These are phyloP conservation scores for Boletus sp. DNA, from an alignment of 1,284 basidiomycete species.

Conservation along the genomic window DNA sequence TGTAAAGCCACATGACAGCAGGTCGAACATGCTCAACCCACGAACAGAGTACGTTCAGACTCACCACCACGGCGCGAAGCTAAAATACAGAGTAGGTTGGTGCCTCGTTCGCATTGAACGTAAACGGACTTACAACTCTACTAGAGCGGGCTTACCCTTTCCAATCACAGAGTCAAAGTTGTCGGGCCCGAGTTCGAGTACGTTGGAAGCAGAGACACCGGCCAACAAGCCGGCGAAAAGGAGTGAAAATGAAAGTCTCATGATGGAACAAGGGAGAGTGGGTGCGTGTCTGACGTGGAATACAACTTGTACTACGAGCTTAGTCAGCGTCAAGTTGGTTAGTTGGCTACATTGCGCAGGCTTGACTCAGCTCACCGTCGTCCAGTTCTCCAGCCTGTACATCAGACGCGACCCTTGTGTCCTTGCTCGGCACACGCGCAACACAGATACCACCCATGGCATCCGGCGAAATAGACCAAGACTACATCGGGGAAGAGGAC, in stretches of 20 bases:
- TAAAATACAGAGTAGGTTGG: slow-evolving; percentile 29
- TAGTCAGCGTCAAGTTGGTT: slow-evolving; percentile 31
- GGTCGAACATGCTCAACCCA: not conserved
- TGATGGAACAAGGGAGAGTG: slow-evolving; percentile 36
- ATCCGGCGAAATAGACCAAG: slow-evolving; percentile 17
- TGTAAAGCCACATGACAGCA: slow-evolving; percentile 26
- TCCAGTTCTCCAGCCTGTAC: slow-evolving; percentile 6
- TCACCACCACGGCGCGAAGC: slow-evolving; percentile 83
- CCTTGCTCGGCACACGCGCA: no score
- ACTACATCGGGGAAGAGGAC: slow-evolving; percentile 39
- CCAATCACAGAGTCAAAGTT: slow-evolving; percentile 80
- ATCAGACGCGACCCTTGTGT: slow-evolving; percentile 11
- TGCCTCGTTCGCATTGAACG: not conserved
- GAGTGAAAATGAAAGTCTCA: slow-evolving; percentile 60
- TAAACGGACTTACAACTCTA: slow-evolving; percentile 75
- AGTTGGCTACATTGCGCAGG: no score
- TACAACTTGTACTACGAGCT: slow-evolving; percentile 6
- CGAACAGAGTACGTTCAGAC: slow-evolving; percentile 24
- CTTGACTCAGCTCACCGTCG: slow-evolving; percentile 19
- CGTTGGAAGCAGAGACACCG: slow-evolving; percentile 70
- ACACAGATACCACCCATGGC: slow-evolving; percentile 15
- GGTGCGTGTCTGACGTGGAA: slow-evolving; percentile 29
- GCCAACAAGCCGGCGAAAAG: slow-evolving; percentile 55
- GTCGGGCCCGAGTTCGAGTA: slow-evolving; percentile 68
- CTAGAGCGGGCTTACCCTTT: slow-evolving; percentile 75